Evolutionary conservation across 208 protist genomes (phyloP).

Genomic region (Angomonas deanei): DNA sequence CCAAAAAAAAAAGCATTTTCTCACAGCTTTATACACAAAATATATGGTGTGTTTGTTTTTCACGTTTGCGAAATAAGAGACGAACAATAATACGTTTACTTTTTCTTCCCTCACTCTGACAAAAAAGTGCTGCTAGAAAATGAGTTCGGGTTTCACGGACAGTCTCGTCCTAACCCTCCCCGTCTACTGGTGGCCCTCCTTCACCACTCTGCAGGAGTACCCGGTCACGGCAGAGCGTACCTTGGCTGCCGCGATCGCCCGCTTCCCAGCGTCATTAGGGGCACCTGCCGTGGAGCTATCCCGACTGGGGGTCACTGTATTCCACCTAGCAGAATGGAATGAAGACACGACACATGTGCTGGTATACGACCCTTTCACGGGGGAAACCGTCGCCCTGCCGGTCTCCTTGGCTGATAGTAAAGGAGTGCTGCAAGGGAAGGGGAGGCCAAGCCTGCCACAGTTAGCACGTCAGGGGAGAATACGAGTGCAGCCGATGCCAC

Average conservation of each 20-base stretch:
- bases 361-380: conserved; percentile 33
- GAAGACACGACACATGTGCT: neutral
- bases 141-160: conserved; percentile 51
- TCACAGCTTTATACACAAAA: too few relatives aligned
- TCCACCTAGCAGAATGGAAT: conserved; percentile 39
- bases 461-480: neutral
- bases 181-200: conserved; percentile 63
- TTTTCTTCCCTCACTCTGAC: too few relatives aligned
- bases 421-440: neutral
- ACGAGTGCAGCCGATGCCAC: neutral
- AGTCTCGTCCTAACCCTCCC: conserved; percentile 43
- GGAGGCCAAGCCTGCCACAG: neutral
- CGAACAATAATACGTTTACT: too few relatives aligned
- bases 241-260: conserved; percentile 44
- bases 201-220: conserved; percentile 28
- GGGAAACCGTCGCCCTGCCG: conserved; percentile 16
- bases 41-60: too few relatives aligned
- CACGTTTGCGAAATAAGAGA: too few relatives aligned
- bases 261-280: conserved; percentile 16
- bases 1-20: too few relatives aligned
- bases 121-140: too few relatives aligned
- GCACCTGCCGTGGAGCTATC: conserved; percentile 30
- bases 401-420: neutral
- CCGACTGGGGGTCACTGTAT: conserved; percentile 42
- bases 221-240: conserved; percentile 29